Evolutionary conservation across 2,329 filamentous ascomycete genomes (phyloP), one percentile per base, ranked within the genome.

Genomic region (Cytospora schulzeri): DNA sequence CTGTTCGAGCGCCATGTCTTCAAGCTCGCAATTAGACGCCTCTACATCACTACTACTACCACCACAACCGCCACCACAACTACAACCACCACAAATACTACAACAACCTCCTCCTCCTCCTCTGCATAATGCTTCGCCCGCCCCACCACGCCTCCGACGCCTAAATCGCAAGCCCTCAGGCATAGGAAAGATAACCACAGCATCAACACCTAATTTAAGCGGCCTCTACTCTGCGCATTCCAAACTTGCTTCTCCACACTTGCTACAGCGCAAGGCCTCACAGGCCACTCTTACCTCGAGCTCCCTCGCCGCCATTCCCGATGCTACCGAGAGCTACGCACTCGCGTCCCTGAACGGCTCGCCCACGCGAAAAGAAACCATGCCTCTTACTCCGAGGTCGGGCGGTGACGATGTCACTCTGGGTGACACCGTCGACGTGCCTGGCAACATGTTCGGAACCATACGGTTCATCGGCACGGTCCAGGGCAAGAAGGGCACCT

Each of bases 381-480:
- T 75, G 61, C 85, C 84, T 35, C 74, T 80, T 60, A 87, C 85
- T 0, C 85, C 86, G 29, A 79, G 83, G 76, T 78, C 73, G 28
- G 65, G 66, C 45, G 67, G 78, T 67, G 82, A 84, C 60, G 74
- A 80, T 67, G 77, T 96, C 66, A 84, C 88, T 68, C 83, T 95
- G 50, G 94, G 94, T 69, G 94, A 97, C 74, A 76, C 83, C 38
- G 94, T 97, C 67, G 93, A 97, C 70, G 94, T 97, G 55, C 93
- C 94, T 1, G 95, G 95, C 51, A 92, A 90, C 75, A 97, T 99
- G 93, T 82, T 90, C 69, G 95, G 95, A 57, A 90, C 87, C 2
- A 89, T 98, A 69, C 94, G 91, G 74, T 99, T 97, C 74, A 82
- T 98, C 67, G 95, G 95, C 53, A 82, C 83, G 48, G 94, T 99